Base-by-base conservation (phyloP, 2,329 filamentous ascomycete genomes). In the Emmonsia crescens region DNA sequence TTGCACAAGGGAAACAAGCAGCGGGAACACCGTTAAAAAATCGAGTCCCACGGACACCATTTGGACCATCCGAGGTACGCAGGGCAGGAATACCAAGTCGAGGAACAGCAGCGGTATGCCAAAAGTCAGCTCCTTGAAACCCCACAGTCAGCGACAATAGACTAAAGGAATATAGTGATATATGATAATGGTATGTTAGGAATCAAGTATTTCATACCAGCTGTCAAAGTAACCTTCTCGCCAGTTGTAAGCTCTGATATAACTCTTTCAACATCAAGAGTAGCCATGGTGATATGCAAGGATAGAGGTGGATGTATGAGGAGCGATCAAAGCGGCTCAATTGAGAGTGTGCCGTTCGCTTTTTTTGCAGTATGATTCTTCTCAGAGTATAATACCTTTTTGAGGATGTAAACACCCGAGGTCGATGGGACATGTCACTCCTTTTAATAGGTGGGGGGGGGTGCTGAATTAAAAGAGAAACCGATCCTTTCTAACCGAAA, bases 1-100 rank as follows among this genome's bases (percentile, higher is more conserved):
- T 85, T 61, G 88, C 89, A 66, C 89, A 92, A 8, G 89, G 89
- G 66, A 93, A 89, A 55, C 91, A 81, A 21, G 89, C 89, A 46
- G 89, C 88, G 78, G 89, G 70, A 12, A 71, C 85, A 24, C 86
- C 85, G 49, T 85, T 85, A 57, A 88, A 87, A 70, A 88, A 88
- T 21, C 85, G 82, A 1, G 83, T 85, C 19, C 86, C 86, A 29
- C 86, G 83, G 52, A 86, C 85, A 33, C 86, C 86, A 71, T 89
- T 89, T 1, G 86, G 86, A 0, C 86, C 86, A 74, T 89, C 86
- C 29, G 83, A 86, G 5, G 84, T 83, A 68, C 88, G 87, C 63
- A 88, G 79, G 0, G 83, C 79, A 1, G 86, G 85, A 33, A 89
- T 83, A 5, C 81, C 82, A 66, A 87, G 84, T 42, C 81, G 79